Evolutionary conservation across 116 monocot genomes (phyloP).

Genomic region (Posidonia oceanica): DNA sequence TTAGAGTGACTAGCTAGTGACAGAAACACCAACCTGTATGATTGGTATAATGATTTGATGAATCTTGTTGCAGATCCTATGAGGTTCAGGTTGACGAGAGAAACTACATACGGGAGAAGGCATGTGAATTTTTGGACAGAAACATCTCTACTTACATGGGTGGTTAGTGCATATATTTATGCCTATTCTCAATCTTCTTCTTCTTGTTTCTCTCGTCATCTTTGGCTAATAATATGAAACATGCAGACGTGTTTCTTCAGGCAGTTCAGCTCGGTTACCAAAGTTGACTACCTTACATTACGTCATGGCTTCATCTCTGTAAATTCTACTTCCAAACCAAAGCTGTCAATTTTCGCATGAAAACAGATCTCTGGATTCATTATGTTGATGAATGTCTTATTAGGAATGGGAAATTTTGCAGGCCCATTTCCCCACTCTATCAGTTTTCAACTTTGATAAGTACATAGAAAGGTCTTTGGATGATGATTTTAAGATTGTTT

Average conservation of each 20-base stretch:
- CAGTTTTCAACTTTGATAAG: slow-evolving; percentile 22
- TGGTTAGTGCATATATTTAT: slow-evolving; percentile 6
- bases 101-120: slow-evolving; percentile 7
- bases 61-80: slow-evolving; percentile 2
- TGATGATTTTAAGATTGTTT: slow-evolving; percentile 21
- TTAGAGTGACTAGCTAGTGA: too few species aligned
- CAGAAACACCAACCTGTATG: too few species aligned
- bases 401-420: slow-evolving; percentile 3
- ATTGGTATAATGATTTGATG: too few species aligned
- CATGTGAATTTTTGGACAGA: slow-evolving; percentile 11
- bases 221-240: neutral
- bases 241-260: slow-evolving; percentile 19
- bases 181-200: too few species aligned
- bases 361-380: too few species aligned
- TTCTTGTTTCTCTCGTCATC: too few species aligned
- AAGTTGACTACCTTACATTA: slow-evolving; percentile 23
- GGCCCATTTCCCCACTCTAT: slow-evolving; percentile 14
- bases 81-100: slow-evolving; percentile 6
- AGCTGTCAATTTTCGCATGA: too few species aligned
- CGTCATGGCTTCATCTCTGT: slow-evolving; percentile 26
- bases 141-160: slow-evolving; percentile 9
- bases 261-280: slow-evolving; percentile 17
- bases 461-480: slow-evolving; percentile 21
- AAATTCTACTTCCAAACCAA: too few species aligned
- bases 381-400: too few species aligned